These are phyloP conservation scores for Actinomucor elegans DNA, from an alignment of 371 early-diverging fungal species.

Conservation along the genomic window DNA sequence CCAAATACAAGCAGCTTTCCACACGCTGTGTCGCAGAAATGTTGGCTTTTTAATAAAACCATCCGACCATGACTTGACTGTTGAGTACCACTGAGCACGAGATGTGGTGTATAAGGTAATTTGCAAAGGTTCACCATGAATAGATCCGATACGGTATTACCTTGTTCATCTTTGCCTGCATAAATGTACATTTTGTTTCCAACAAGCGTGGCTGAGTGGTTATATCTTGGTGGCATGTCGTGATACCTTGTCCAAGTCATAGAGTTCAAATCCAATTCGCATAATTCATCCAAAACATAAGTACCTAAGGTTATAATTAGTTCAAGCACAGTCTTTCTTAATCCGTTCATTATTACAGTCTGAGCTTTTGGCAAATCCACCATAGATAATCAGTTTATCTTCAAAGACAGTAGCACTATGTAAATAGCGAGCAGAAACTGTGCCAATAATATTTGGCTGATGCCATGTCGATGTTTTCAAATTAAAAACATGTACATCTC, in stretches of 20 bases:
- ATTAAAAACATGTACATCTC: constrained; percentile 66
- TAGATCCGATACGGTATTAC: constrained; percentile 58
- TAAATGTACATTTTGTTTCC: constrained; percentile 55
- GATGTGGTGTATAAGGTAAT: constrained; percentile 29
- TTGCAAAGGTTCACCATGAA: constrained; percentile 53
- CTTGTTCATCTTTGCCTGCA: constrained; percentile 58
- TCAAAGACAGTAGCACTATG: constrained; percentile 65
- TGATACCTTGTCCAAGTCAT: constrained; percentile 52
- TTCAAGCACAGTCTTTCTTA: background rate
- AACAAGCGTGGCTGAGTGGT: constrained; percentile 57
- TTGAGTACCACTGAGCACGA: constrained; percentile 25
- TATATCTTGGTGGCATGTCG: constrained; percentile 55
- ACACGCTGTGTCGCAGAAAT: constrained; percentile 62
- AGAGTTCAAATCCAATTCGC: constrained; percentile 52
- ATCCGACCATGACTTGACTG: constrained; percentile 28
- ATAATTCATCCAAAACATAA: constrained; percentile 59
- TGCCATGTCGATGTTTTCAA: constrained; percentile 59
- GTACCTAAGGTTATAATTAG: constrained; percentile 45
- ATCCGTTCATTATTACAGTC: too few relatives aligned
- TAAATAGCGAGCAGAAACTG: constrained; percentile 48
- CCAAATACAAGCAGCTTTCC: constrained; percentile 60
- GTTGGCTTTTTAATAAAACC: constrained; percentile 60
- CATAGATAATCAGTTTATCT: constrained; percentile 66
- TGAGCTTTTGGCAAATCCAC: constrained; percentile 63
- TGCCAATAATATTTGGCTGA: constrained; percentile 58